Evolutionary conservation across 306 rosid species (phyloP).

Genomic region (Leucaena leucocephala): DNA sequence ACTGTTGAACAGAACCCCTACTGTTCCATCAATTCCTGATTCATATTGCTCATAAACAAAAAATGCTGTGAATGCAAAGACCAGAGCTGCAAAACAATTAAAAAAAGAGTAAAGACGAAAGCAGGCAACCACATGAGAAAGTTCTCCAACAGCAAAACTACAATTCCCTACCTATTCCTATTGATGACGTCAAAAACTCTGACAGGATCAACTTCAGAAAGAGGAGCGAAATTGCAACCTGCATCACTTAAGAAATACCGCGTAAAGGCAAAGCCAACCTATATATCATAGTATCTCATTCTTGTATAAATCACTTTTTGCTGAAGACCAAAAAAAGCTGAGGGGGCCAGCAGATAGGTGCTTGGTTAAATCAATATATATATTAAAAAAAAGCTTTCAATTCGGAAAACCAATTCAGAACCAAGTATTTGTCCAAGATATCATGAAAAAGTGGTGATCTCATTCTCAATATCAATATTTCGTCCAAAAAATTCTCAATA

Average conservation of each 20-base stretch:
- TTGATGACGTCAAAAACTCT: constrained; percentile 43
- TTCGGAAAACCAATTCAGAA: constrained; percentile 21
- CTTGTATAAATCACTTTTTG: constrained; percentile 17
- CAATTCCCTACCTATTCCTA: constrained; percentile 65
- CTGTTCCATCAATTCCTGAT: constrained; percentile 60
- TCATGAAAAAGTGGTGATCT: not conserved
- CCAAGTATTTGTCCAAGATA: constrained; percentile 31
- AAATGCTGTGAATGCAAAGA: constrained; percentile 69
- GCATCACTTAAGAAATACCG: constrained; percentile 36
- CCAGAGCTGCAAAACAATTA: constrained; percentile 58
- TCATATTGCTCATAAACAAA: constrained; percentile 84
- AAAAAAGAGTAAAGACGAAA: constrained; percentile 27
- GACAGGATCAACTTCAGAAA: constrained; percentile 59
- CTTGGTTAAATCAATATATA: not conserved
- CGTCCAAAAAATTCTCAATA: constrained; percentile 4
- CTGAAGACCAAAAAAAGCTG: not conserved
- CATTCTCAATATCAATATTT: constrained; percentile 5
- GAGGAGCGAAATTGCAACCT: constrained; percentile 61
- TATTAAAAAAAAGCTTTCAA: not conserved
- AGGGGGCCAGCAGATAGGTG: not conserved
- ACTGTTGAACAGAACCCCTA: constrained; percentile 26
- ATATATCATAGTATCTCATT: constrained; percentile 21
- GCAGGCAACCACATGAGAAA: constrained; percentile 11
- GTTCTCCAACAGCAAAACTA: constrained; percentile 18
- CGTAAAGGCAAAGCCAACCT: constrained; percentile 15